A percentile compares a stretch with the other conserved stretches of the same genome.
phyloP scores from a whole-genome alignment of 148 eudicot species.

The Nepenthes mirabilis region DNA sequence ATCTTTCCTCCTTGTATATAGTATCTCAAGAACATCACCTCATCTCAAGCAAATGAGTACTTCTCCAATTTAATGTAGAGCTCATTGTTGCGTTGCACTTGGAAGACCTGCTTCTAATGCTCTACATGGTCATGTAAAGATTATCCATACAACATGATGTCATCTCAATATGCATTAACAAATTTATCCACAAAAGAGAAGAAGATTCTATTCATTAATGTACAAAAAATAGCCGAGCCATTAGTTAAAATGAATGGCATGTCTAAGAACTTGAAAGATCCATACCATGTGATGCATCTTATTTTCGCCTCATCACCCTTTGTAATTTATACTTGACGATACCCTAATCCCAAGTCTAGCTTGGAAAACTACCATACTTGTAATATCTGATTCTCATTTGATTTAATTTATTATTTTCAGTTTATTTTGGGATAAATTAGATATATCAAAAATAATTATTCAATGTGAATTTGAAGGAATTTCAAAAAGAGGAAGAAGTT shows the following conservation, averaged over 20 bases:
- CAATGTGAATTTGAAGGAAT: too few species aligned
- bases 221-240: neutral
- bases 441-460: too few species aligned
- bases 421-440: too few species aligned
- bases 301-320: neutral
- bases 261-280: neutral
- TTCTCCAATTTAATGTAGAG: conserved; percentile 4
- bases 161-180: conserved; percentile 2
- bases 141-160: conserved; percentile 3
- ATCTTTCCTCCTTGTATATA: neutral
- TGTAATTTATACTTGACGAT: neutral
- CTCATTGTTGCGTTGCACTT: neutral
- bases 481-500: too few species aligned
- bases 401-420: too few species aligned
- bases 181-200: neutral
- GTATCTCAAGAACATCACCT: conserved; percentile 2
- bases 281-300: neutral
- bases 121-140: neutral
- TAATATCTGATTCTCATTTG: too few species aligned
- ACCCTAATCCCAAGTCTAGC: neutral
- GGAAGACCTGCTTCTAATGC: conserved; percentile 1
- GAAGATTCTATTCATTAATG: neutral
- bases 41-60: neutral
- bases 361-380: neutral
- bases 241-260: neutral